phyloP scores from a whole-genome alignment of 2,329 filamentous ascomycete genomes.

The Penicillium sp. region DNA sequence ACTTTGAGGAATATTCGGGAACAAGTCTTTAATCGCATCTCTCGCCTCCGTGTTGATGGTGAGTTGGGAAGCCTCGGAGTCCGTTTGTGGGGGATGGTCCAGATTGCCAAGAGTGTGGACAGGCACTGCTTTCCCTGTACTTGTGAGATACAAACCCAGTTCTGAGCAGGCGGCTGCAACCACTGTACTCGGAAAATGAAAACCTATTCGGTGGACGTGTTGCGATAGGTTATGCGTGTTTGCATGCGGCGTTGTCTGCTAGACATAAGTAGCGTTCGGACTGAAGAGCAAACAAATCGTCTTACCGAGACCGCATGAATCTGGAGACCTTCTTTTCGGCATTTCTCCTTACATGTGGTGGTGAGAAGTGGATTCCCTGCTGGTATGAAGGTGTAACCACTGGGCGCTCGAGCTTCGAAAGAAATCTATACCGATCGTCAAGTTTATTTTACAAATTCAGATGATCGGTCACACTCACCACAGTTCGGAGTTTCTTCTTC shows the following conservation, averaged over 20 bases:
- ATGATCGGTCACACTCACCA: constrained; percentile 39
- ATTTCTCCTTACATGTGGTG: constrained; percentile 59
- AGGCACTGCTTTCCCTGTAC: constrained; percentile 48
- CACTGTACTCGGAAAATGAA: constrained; percentile 61
- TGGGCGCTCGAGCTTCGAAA: constrained; percentile 54
- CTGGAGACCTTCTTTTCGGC: constrained; percentile 52
- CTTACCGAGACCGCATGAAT: constrained; percentile 62
- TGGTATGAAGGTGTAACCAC: constrained; percentile 61
- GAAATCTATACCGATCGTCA: constrained; percentile 50
- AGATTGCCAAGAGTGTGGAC: constrained; percentile 30
- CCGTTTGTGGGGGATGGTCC: constrained; percentile 22
- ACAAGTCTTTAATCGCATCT: constrained; percentile 60
- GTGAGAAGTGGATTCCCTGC: constrained; percentile 60
- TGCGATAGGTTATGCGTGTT: constrained; percentile 55
- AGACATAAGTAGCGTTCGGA: constrained; percentile 16
- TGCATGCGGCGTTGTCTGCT: constrained; percentile 50
- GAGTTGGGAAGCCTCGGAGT: constrained; percentile 39
- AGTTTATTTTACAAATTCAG: neutral
- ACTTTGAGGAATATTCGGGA: constrained; percentile 60
- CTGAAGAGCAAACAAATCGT: constrained; percentile 14
- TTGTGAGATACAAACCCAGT: constrained; percentile 45
- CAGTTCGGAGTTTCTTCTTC: constrained; percentile 58
- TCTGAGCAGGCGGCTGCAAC: constrained; percentile 56
- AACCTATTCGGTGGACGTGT: constrained; percentile 61
- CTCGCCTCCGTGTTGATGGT: constrained; percentile 57